phyloP scores from a whole-genome alignment of 2,329 filamentous ascomycete genomes.

The Eurotiales sp. region DNA sequence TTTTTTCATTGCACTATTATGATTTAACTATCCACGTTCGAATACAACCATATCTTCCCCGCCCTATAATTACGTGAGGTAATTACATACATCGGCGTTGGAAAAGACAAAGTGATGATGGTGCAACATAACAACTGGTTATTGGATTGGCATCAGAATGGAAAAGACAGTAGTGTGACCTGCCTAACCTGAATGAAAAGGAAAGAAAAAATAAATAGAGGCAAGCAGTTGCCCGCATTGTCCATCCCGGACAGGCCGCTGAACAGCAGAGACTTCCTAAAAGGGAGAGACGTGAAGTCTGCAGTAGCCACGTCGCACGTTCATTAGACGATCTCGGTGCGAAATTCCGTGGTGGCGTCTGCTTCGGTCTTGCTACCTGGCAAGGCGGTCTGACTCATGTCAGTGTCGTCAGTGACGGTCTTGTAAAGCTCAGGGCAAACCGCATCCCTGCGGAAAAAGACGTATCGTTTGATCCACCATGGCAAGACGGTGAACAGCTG shows the following conservation, averaged over 20 bases:
- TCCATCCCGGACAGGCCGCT: not conserved
- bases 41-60: not conserved
- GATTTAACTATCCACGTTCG: not conserved
- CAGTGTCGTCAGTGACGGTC: constrained; percentile 1
- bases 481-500: constrained; percentile 53
- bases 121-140: not conserved
- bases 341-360: constrained; percentile 1
- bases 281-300: not conserved
- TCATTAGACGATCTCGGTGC: constrained; percentile 1
- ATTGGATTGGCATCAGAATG: not conserved
- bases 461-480: constrained; percentile 57
- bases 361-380: not conserved
- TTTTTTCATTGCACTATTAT: not conserved
- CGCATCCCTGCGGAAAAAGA: constrained; percentile 49
- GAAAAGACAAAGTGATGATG: not conserved
- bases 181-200: not conserved
- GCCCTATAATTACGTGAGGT: not conserved
- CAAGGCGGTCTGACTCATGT: not conserved
- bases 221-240: not conserved
- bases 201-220: not conserved
- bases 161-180: not conserved
- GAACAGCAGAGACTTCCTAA: not conserved
- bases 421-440: constrained; percentile 48
- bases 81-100: constrained; percentile 5
- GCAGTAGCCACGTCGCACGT: not conserved